Base-by-base conservation (phyloP, 129 eudicot species). In the Flaveria linearis region DNA sequence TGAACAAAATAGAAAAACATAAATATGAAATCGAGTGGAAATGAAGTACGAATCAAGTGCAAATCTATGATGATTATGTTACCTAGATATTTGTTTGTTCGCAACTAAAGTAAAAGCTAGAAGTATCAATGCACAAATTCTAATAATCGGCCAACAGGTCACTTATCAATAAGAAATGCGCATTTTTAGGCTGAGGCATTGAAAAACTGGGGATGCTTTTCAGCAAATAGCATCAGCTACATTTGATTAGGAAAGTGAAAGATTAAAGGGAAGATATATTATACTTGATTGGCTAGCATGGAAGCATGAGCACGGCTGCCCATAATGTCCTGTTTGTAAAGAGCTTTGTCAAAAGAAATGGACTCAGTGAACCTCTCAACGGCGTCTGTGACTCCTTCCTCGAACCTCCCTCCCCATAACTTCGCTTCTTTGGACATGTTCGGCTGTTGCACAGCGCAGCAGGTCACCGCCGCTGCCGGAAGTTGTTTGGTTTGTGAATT, bases 351-450 rank as follows among this genome's bases (percentile, higher is more conserved):
- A 33, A 82, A 91, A 1, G 99, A 95, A 15, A 95, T 89, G 9
- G 99, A 95, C 61, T 95, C 99, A 0, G 99, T 91, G 62, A 95
- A 95, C 82, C 88, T 80, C 88, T 95, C 99, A 1, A 95, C 99
- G 1, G 88, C 90, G 55, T 91, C 96, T 4, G 97, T 91, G 0
- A 91, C 97, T 49, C 96, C 96, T 60, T 89, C 94, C 47, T 95
- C 97, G 57, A 95, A 95, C 60, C 99, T 75, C 16, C 97, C 97
- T 2, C 99, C 99, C 99, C 99, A 95, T 16, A 95, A 75, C 85
- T 95, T 95, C 0, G 89, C 81, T 77, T 91, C 99, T 64, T 86
- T 93, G 61, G 69, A 33, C 79, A 77, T 71, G 51, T 65, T 82
- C n/a, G 76, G 81, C 33, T 74, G 81, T 9, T 73, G 71, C 8